phyloP scores from a whole-genome alignment of 2,329 filamentous ascomycete genomes.

The Pseudocercospora pini-densiflorae region DNA sequence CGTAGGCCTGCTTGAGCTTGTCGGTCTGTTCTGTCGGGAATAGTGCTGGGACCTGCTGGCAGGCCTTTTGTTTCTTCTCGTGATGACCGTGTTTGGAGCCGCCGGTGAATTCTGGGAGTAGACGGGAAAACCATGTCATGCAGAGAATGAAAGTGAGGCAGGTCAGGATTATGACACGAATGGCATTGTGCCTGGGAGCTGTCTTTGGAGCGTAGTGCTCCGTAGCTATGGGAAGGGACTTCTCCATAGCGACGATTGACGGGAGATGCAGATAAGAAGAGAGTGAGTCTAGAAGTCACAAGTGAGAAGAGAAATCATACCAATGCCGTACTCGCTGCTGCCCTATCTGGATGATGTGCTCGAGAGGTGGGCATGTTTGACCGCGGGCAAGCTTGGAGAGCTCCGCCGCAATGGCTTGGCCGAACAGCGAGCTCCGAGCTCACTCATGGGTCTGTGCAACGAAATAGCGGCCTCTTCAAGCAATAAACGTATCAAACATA shows the following conservation, averaged over 20 bases:
- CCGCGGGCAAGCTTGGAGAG: neutral
- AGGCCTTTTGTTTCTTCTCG: conserved; percentile 15
- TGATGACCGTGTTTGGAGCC: neutral
- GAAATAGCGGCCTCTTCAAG: too few relatives aligned
- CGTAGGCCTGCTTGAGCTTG: conserved; percentile 36
- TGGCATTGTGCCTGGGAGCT: conserved; percentile 20
- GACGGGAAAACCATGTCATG: conserved; percentile 19
- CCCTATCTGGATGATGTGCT: conserved; percentile 14
- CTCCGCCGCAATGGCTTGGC: neutral
- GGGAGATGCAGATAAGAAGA: conserved; percentile 7
- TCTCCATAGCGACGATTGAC: conserved; percentile 31
- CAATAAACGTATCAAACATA: too few relatives aligned
- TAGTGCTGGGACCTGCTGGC: conserved; percentile 36
- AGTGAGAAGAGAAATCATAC: neutral
- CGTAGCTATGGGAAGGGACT: conserved; percentile 30
- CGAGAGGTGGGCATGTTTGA: neutral
- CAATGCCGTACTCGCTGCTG: neutral
- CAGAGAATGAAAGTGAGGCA: conserved; percentile 23
- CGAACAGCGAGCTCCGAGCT: neutral
- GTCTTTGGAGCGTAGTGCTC: conserved; percentile 25
- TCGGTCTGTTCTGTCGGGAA: conserved; percentile 31
- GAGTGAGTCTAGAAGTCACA: neutral
- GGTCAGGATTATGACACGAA: conserved; percentile 18
- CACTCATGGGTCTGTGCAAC: too few relatives aligned
- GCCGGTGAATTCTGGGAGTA: conserved; percentile 8